phyloP scores from a whole-genome alignment of 2,329 filamentous ascomycete genomes.

The Pseudogymnoascus sp. region DNA sequence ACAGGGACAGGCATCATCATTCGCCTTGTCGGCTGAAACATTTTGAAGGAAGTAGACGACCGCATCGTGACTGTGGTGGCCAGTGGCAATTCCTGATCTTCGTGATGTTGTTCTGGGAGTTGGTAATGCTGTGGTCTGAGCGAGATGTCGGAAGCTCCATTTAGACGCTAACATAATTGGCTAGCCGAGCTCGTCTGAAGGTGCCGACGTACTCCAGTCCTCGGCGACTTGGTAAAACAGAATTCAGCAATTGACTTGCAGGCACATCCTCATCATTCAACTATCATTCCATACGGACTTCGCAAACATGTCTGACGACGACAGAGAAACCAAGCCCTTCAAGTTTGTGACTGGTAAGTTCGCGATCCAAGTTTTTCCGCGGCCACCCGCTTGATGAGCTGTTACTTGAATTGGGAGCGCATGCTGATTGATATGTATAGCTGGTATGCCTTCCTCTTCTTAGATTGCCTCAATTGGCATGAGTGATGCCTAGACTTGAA shows the following conservation, averaged over 20 bases:
- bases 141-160: slow-evolving; percentile 17
- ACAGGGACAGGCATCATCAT: slow-evolving; percentile 67
- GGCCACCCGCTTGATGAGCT: slow-evolving; percentile 20
- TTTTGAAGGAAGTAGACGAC: slow-evolving; percentile 54
- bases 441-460: slow-evolving; percentile 35
- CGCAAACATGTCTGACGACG: slow-evolving; percentile 82
- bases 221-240: slow-evolving; percentile 19
- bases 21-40: slow-evolving; percentile 57
- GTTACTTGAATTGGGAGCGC: slow-evolving; percentile 21
- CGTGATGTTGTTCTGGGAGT: slow-evolving; percentile 12
- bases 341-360: slow-evolving; percentile 97
- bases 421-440: slow-evolving; percentile 36
- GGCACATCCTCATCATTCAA: background rate
- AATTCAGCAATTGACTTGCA: slow-evolving; percentile 13
- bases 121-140: slow-evolving; percentile 16
- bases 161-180: slow-evolving; percentile 28
- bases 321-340: slow-evolving; percentile 96
- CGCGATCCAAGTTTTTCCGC: slow-evolving; percentile 18
- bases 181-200: slow-evolving; percentile 24
- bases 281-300: slow-evolving; percentile 28
- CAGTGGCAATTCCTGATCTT: slow-evolving; percentile 13
- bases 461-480: background rate
- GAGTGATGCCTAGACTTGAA: background rate
- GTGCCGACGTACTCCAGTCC: slow-evolving; percentile 18
- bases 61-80: slow-evolving; percentile 23